Evolutionary conservation across 441 rosid genomes (phyloP), one percentile per base, ranked within the genome.

Genomic region (Mallotus japonicus): DNA sequence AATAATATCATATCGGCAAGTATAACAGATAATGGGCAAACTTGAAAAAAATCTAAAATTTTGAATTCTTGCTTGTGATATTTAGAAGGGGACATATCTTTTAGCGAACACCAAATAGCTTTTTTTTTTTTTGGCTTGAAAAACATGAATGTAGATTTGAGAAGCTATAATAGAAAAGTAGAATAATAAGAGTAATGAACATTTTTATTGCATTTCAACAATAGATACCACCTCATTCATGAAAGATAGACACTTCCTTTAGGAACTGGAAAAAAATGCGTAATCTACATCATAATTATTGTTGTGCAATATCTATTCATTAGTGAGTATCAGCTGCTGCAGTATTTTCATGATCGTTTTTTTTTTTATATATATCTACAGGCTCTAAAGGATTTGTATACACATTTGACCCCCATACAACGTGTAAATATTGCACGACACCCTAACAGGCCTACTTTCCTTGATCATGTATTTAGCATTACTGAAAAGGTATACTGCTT

Each of bases 391-490:
- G 88, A 91, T 77, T 79, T 93, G 74, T 95, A 91, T 77, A 84
- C 89, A 1, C 92, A 84, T 76, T 84, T 95, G 77, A 88, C 92
- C 60, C 96, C 99, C 4, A 90, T 89, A 69, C 99, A 95, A 72
- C 96, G 98, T 65, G 93, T 95, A 80, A 85, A 86, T 81, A 90
- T 95, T 84, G 96, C 99, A 5, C 86, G 98, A 15, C 99, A 95
- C 83, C 99, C 99, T 64, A 88, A 95, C 84, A 83, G 98, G 64
- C 99, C 99, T 65, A 93, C 98, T 75, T 90, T 91, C 84, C 98
- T 95, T 75, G 99, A 95, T 78, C 99, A 95, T 67, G 78, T 95
- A 54, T 88, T 87, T 81, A 89, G 79, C 86, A 91, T 95, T 74
- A 91, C 97, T 6, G 99, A 95, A 32, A 95, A 89, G 99, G 99